Conservation (phyloP, 176 grass and related monocot species). For the Rhynchospora tenuis region DNA sequence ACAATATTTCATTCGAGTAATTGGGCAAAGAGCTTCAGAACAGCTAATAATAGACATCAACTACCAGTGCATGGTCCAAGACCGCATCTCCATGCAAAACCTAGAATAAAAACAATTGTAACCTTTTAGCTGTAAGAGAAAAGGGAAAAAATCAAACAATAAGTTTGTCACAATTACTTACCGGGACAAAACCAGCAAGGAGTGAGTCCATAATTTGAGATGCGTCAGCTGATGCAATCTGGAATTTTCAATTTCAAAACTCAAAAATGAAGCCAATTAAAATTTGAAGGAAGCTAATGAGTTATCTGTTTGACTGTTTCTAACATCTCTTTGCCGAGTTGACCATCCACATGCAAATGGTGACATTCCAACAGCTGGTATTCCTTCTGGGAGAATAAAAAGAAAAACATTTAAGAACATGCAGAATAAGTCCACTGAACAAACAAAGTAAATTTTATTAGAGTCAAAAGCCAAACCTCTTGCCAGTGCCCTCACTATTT, state of each 20-base stretch:
- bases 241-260: conserved; percentile 31
- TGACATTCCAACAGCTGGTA: conserved; percentile 91
- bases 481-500: conserved; percentile 91
- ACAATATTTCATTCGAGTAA: conserved; percentile 2
- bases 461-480: conserved; percentile 45
- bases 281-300: not conserved
- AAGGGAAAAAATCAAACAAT: not conserved
- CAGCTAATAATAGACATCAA: not conserved
- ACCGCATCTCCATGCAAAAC: conserved; percentile 97
- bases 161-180: conserved; percentile 29
- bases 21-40: not conserved
- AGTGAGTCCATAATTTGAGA: conserved; percentile 71
- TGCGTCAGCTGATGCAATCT: conserved; percentile 64
- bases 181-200: conserved; percentile 78
- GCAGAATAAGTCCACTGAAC: not conserved
- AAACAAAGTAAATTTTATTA: not conserved
- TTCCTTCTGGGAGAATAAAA: conserved; percentile 65
- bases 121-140: not conserved
- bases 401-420: not conserved
- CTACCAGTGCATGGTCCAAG: conserved; percentile 71
- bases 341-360: conserved; percentile 98
- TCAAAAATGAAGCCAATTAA: not conserved
- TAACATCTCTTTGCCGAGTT: conserved; percentile 74
- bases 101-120: conserved; percentile 33
- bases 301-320: conserved; percentile 22